Percentiles rank a stretch among this genome's conserved stretches.
Evolutionary conservation across 768 basidiomycete genomes (phyloP).

Genomic region (Tulasnella sp.): DNA sequence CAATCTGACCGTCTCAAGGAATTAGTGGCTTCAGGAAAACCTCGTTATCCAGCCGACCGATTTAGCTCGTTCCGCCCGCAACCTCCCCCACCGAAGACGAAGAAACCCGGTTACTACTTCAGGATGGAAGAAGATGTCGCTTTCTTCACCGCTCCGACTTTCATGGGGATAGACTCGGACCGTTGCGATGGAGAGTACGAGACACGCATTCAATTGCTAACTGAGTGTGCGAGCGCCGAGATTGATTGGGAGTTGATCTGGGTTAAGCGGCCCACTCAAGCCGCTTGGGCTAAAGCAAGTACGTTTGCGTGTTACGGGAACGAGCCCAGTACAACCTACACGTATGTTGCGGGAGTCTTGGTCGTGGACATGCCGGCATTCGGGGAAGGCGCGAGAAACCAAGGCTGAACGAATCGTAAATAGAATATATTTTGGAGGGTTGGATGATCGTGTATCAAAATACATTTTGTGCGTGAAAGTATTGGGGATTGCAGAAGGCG

Average conservation of each 20-base stretch:
- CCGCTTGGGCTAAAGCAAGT: neutral
- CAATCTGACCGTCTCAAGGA: neutral
- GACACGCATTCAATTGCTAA: neutral
- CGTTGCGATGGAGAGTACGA: neutral
- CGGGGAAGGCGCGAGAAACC: neutral
- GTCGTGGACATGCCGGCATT: neutral
- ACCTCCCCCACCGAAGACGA: neutral
- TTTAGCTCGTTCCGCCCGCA: neutral
- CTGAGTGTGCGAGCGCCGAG: neutral
- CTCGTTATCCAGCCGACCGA: neutral
- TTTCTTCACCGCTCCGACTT: neutral
- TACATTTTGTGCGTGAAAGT: neutral
- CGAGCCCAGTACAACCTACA: neutral
- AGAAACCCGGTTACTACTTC: neutral
- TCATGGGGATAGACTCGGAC: neutral
- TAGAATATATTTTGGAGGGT: neutral
- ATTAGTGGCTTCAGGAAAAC: neutral
- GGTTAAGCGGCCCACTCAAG: neutral
- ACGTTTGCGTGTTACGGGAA: neutral
- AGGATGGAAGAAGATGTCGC: neutral
- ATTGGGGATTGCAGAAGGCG: neutral
- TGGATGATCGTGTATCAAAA: neutral
- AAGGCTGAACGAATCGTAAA: neutral
- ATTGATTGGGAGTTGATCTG: constrained; percentile 15
- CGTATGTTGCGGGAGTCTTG: neutral